Base-by-base conservation (phyloP, 257 asterid species). In the Jasminum sambac region DNA sequence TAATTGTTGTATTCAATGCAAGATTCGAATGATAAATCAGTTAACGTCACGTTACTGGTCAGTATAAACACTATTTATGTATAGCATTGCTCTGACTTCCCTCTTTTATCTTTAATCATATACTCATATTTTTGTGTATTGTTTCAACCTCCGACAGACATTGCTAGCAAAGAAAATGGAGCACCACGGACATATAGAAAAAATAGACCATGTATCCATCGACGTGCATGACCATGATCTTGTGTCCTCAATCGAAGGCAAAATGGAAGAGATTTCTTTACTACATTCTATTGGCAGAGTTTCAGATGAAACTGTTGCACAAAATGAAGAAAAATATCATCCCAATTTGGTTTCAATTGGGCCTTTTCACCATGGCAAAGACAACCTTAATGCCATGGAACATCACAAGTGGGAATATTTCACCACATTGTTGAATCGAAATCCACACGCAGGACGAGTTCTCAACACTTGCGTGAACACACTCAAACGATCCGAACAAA, bases 311-410 rank as follows among this genome's bases (percentile, higher is more conserved):
- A 39, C 73, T 39, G 58, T 9, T 65, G 72, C 70, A 67, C 78
- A 34, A 25, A 38, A 77, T 36, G 68, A 74, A 62, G 70, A 55
- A 3, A 72, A 71, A n/a, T 85, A 76, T 63, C 61, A 34, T 23
- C 93, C 93, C 8, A 71, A 67, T 23, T 50, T 72, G 8, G 77
- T 85, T 64, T 79, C 93, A 9, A 81, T 87, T 8, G 93, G 93
- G 71, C 93, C 93, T 26, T 60, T 81, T 63, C 93, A 85, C 76
- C 81, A 75, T 17, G 80, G 68, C 36, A 64, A 40, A 21, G 44
- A 19, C 37, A 2, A 6, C 3, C 82, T 81, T 38, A 76, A 67
- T 61, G 59, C 4, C 61, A 71, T 59, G 79, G 83, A 81, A 58
- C 81, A 71, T 46, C 69, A 72, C 0, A 87, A 87, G 57, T 87